These are phyloP conservation scores for Ilyonectria robusta DNA, from an alignment of 2,329 filamentous ascomycete species.

Conservation along the genomic window DNA sequence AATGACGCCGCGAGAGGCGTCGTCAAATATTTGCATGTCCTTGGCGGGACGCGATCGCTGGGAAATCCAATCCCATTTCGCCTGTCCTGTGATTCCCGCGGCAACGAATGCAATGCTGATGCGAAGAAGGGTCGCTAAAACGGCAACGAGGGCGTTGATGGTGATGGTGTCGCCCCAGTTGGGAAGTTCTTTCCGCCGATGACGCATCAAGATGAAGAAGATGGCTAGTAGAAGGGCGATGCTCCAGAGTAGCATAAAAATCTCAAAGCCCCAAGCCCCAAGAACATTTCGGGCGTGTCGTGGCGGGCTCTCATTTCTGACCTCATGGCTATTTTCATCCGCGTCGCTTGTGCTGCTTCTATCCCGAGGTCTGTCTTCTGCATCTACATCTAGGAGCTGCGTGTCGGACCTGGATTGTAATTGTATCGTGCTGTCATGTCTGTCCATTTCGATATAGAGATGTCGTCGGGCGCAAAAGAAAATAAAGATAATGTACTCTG, in stretches of 20 bases:
- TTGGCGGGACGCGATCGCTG: conserved; percentile 2
- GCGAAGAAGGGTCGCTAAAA: conserved; percentile 11
- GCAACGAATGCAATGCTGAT: neutral
- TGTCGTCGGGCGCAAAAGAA: too few relatives aligned
- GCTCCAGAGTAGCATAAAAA: neutral
- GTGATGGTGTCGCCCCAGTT: conserved; percentile 5
- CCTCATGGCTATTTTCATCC: neutral
- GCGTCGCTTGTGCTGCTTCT: neutral
- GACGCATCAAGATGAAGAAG: conserved; percentile 1
- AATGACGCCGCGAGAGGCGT: conserved; percentile 16
- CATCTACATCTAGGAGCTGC: neutral
- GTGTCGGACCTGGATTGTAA: neutral
- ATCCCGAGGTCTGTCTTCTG: neutral
- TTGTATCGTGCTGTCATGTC: neutral
- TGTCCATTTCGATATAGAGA: neutral
- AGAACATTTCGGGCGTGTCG: neutral
- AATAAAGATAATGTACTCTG: too few relatives aligned
- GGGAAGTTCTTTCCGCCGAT: neutral
- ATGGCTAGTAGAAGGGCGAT: conserved; percentile 20
- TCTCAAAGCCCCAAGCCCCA: conserved; percentile 8
- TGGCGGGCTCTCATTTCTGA: neutral
- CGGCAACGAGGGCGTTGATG: conserved; percentile 10
- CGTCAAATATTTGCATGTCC: conserved; percentile 20
- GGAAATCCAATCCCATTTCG: conserved; percentile 19
- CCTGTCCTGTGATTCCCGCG: conserved; percentile 9